Percentiles rank a stretch among this genome's conserved stretches.
Conservation (phyloP, 768 basidiomycete genomes). For the Daedalea quercina region DNA sequence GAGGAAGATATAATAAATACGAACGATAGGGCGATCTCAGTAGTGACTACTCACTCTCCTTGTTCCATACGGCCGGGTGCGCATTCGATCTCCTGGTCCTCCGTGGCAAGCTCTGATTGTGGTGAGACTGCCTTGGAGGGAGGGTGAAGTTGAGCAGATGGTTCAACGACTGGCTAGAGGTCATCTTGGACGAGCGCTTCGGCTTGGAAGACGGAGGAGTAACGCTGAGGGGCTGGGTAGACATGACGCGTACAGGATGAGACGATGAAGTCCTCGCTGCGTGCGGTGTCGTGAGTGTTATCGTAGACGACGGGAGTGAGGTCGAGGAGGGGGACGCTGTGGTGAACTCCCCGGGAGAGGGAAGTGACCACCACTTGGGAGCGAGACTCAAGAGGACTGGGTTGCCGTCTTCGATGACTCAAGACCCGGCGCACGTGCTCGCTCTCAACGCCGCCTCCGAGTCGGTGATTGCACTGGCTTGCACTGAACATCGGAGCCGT, state of each 20-base stretch:
- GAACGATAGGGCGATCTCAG: conserved; percentile 9
- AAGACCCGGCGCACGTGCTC: conserved; percentile 21
- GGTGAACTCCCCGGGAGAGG: conserved; percentile 41
- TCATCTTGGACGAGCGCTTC: conserved; percentile 65
- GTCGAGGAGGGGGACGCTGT: not conserved
- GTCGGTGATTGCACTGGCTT: too few species aligned
- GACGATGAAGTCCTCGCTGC: conserved; percentile 22
- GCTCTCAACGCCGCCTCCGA: conserved; percentile 7
- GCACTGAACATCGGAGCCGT: too few species aligned
- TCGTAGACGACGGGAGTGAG: not conserved
- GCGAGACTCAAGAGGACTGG: conserved; percentile 6
- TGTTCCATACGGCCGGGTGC: conserved; percentile 72
- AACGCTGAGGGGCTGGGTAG: conserved; percentile 1
- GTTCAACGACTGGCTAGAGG: conserved; percentile 60
- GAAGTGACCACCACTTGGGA: conserved; percentile 25
- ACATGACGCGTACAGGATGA: conserved; percentile 20
- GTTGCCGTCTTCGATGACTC: conserved; percentile 19
- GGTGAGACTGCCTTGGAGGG: conserved; percentile 74
- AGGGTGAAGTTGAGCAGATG: conserved; percentile 93
- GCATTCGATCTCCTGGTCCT: conserved; percentile 67
- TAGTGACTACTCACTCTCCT: conserved; percentile 71
- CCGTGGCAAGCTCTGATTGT: conserved; percentile 52
- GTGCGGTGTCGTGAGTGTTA: not conserved
- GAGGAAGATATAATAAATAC: conserved; percentile 4
- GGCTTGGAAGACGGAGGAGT: conserved; percentile 30